A percentile compares a stretch with the other conserved stretches of the same genome.
Evolutionary conservation across 2,329 filamentous ascomycete genomes (phyloP).

Genomic region (Pyricularia sp.): DNA sequence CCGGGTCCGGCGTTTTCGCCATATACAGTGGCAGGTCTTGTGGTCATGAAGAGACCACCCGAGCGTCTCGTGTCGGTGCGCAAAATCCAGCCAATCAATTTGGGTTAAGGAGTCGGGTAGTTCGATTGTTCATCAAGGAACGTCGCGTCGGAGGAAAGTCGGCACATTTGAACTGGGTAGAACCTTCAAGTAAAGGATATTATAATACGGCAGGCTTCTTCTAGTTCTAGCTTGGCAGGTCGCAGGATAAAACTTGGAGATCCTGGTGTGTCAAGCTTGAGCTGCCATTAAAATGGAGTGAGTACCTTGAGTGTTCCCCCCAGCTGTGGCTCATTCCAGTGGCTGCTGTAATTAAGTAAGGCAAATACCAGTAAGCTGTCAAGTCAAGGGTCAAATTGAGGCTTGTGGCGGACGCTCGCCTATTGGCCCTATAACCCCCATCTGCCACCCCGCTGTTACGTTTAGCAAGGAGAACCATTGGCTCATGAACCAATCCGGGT

Average conservation of each 20-base stretch:
- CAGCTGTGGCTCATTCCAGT: not conserved
- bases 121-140: not conserved
- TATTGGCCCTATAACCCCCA: not conserved
- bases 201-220: not conserved
- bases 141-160: not conserved
- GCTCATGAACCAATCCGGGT: not conserved
- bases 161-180: not conserved
- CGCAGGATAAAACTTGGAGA: not conserved
- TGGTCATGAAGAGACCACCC: not conserved
- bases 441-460: not conserved
- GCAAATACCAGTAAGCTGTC: not conserved
- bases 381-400: not conserved
- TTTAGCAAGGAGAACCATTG: not conserved
- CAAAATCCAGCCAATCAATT: not conserved
- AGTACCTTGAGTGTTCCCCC: not conserved
- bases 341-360: not conserved
- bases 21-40: not conserved
- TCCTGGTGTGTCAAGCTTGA: not conserved
- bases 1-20: not conserved
- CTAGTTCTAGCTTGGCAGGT: not conserved
- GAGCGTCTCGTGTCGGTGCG: not conserved
- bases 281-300: not conserved
- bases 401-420: not conserved
- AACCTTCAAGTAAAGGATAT: not conserved
- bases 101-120: too few relatives aligned